These are phyloP conservation scores for Aureobasidium uvarum DNA, from an alignment of 2,329 filamentous ascomycete genomes.

Conservation along the genomic window DNA sequence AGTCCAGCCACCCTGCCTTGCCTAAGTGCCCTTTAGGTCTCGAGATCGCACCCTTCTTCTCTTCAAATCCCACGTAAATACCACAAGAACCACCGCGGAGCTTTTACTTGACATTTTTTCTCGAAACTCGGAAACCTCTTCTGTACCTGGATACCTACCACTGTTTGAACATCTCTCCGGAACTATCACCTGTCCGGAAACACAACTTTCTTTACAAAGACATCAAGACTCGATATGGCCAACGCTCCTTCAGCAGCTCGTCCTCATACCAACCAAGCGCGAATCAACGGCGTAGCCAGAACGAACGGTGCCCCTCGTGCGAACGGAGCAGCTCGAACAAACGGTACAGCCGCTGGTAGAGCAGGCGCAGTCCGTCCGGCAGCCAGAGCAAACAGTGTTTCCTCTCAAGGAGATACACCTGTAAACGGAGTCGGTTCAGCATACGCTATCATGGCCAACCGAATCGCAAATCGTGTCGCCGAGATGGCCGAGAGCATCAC, in stretches of 20 bases:
- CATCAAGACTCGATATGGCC: conserved; percentile 17
- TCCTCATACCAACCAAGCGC: conserved; percentile 24
- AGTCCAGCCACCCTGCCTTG: conserved; percentile 18
- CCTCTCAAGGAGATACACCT: conserved; percentile 36
- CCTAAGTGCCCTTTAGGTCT: conserved; percentile 22
- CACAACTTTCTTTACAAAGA: not conserved
- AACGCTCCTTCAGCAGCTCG: conserved; percentile 21
- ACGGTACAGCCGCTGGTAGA: conserved; percentile 17
- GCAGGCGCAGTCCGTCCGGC: conserved; percentile 27
- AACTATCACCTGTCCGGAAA: not conserved
- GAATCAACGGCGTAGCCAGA: conserved; percentile 22
- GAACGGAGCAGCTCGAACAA: conserved; percentile 26
- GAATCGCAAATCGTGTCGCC: conserved; percentile 52
- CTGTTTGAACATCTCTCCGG: not conserved
- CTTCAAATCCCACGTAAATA: conserved; percentile 4
- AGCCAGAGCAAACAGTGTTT: conserved; percentile 34
- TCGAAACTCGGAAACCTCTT: not conserved
- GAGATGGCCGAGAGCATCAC: conserved; percentile 56
- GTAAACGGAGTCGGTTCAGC: conserved; percentile 42
- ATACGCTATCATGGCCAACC: conserved; percentile 52
- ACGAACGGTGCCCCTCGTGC: conserved; percentile 24
- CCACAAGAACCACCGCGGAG: not conserved
- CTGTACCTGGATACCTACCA: not conserved
- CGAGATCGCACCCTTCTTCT: conserved; percentile 23
- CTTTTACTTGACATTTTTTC: conserved; percentile 5